Evolutionary conservation across 352 stramenopile genomes (phyloP).

Genomic region (Phytopythium mirpurense): DNA sequence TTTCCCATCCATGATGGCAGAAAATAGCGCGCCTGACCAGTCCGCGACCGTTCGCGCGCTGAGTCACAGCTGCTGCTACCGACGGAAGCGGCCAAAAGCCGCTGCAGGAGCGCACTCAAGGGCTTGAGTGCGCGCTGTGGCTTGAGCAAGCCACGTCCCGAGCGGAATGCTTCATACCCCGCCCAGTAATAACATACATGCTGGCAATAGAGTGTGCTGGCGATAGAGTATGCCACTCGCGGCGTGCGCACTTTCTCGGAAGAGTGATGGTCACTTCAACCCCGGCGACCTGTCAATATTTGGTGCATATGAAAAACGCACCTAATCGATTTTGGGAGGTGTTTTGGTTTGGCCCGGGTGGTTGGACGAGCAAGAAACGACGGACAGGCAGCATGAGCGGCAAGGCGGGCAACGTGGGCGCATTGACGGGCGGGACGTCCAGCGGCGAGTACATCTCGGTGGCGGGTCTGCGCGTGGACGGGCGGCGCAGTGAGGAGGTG

Average conservation of each 20-base stretch:
- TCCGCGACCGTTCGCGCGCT: not conserved
- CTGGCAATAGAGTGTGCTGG: too few species aligned
- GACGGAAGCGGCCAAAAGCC: not conserved
- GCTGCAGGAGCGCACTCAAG: too few species aligned
- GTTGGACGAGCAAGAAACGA: constrained; percentile 5
- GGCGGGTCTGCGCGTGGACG: constrained; percentile 79
- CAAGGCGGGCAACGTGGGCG: constrained; percentile 54
- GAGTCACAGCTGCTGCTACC: too few species aligned
- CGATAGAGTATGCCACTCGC: too few species aligned
- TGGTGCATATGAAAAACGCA: not conserved
- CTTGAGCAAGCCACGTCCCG: too few species aligned
- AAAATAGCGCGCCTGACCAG: not conserved
- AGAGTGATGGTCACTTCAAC: constrained; percentile 1
- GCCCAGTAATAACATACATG: not conserved
- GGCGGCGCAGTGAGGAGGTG: constrained; percentile 77
- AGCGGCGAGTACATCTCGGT: constrained; percentile 81
- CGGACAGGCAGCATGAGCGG: constrained; percentile 29
- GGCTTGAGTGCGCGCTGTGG: too few species aligned
- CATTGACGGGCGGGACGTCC: constrained; percentile 40
- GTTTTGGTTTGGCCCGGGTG: too few species aligned
- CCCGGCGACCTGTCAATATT: not conserved
- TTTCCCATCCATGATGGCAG: not conserved
- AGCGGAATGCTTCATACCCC: too few species aligned
- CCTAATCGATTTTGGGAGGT: not conserved
- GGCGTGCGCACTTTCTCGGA: not conserved